Percentiles rank a stretch among this genome's conserved stretches.
Conservation (phyloP, 257 asterid species). For the Lantana camara region DNA sequence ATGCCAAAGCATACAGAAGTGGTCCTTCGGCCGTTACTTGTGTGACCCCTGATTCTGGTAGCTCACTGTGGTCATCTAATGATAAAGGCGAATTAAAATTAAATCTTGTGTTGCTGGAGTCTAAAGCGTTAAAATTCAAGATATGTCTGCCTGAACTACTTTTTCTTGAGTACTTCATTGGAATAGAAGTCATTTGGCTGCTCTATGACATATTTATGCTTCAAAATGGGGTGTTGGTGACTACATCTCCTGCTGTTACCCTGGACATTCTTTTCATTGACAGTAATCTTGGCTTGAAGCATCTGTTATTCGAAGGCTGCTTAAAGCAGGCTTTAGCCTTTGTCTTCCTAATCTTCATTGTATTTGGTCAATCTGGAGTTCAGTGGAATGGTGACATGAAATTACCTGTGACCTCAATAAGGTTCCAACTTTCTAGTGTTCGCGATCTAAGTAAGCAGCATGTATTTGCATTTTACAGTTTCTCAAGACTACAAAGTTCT, state of each 20-base stretch:
- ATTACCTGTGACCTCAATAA: slow-evolving; percentile 81
- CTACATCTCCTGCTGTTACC: slow-evolving; percentile 69
- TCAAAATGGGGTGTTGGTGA: slow-evolving; percentile 63
- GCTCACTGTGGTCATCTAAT: slow-evolving; percentile 46
- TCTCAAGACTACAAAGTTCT: slow-evolving; percentile 57
- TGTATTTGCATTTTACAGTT: slow-evolving; percentile 68
- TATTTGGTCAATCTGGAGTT: slow-evolving; percentile 56
- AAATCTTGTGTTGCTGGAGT: slow-evolving; percentile 39
- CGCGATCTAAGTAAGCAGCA: slow-evolving; percentile 59
- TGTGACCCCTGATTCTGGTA: slow-evolving; percentile 26
- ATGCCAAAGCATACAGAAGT: slow-evolving; percentile 41
- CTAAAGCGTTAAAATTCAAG: slow-evolving; percentile 42
- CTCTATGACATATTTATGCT: slow-evolving; percentile 53
- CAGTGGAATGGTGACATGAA: slow-evolving; percentile 47
- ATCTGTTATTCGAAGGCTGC: slow-evolving; percentile 70
- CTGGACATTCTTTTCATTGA: slow-evolving; percentile 91
- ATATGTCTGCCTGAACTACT: slow-evolving; percentile 52
- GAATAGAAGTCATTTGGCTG: slow-evolving; percentile 39
- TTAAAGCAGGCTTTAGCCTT: slow-evolving; percentile 68
- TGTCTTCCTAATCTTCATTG: slow-evolving; percentile 59
- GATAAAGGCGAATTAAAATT: slow-evolving; percentile 47
- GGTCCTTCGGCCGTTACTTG: slow-evolving; percentile 24
- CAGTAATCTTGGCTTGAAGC: slow-evolving; percentile 72
- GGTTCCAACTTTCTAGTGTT: slow-evolving; percentile 60
- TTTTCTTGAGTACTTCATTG: slow-evolving; percentile 32